phyloP scores from a whole-genome alignment of 768 basidiomycete species.

The Cystobasidium ongulense region DNA sequence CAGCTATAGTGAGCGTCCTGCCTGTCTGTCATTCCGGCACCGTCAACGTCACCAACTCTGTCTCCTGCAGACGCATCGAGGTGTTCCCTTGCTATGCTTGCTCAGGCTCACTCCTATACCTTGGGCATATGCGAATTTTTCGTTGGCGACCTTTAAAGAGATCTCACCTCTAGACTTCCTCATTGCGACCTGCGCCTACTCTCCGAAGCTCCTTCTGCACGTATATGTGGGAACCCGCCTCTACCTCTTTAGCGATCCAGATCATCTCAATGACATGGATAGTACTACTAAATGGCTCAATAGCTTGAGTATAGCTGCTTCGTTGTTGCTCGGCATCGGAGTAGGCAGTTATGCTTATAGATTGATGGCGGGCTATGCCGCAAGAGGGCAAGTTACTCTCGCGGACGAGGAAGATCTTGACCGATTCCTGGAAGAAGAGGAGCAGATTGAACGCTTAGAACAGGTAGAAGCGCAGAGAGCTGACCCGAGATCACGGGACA shows the following conservation, averaged over 20 bases:
- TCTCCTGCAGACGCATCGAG: neutral
- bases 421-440: slow-evolving; percentile 22
- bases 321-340: slow-evolving; percentile 1
- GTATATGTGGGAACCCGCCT: slow-evolving; percentile 17
- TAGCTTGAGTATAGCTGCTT: neutral
- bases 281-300: slow-evolving; percentile 17
- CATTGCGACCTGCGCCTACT: slow-evolving; percentile 19
- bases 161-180: slow-evolving; percentile 9
- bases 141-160: slow-evolving; percentile 9
- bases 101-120: slow-evolving; percentile 16
- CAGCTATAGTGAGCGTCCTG: neutral
- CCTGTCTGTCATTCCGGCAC: neutral
- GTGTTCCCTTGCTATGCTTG: slow-evolving; percentile 5
- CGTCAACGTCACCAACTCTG: neutral
- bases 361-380: slow-evolving; percentile 13
- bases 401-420: slow-evolving; percentile 18
- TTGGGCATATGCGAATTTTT: slow-evolving; percentile 20
- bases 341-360: slow-evolving; percentile 16
- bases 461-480: neutral
- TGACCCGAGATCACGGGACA: neutral
- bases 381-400: slow-evolving; percentile 13
- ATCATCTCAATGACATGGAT: slow-evolving; percentile 22
- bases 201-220: neutral
- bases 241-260: slow-evolving; percentile 24
- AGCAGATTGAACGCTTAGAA: neutral